Evolutionary conservation across 2,329 filamentous ascomycete genomes (phyloP).

Genomic region (Ceratocystis papillata): DNA sequence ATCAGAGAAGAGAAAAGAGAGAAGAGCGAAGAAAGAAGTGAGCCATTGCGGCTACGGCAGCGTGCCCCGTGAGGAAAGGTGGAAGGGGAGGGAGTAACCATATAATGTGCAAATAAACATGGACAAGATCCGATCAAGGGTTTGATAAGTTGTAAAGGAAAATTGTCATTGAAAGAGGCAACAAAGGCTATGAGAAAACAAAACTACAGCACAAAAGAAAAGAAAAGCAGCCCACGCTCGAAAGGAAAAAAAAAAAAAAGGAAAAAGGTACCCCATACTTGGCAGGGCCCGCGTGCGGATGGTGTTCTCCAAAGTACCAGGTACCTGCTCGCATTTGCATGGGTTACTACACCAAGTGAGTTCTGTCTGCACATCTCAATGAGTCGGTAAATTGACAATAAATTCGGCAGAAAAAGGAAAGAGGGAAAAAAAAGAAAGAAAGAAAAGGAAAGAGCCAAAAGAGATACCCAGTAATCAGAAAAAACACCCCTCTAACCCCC

Average conservation of each 20-base stretch:
- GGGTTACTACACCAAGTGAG: too few relatives aligned
- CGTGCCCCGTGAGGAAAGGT: neutral
- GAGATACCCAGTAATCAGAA: neutral
- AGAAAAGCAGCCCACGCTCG: too few relatives aligned
- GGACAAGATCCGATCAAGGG: neutral
- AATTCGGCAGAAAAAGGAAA: too few relatives aligned
- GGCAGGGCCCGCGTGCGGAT: neutral
- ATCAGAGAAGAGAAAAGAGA: neutral
- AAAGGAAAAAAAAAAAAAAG: neutral
- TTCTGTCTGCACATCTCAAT: too few relatives aligned
- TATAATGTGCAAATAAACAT: constrained; percentile 2
- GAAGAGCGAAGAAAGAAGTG: neutral
- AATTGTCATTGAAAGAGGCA: neutral
- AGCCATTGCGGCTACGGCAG: neutral
- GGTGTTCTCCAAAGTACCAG: neutral
- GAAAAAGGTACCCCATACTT: constrained; percentile 6
- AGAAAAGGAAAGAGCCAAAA: neutral
- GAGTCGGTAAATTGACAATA: too few relatives aligned
- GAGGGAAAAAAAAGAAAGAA: too few relatives aligned
- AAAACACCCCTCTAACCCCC: neutral
- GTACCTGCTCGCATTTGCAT: neutral
- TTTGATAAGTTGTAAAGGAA: constrained; percentile 8
- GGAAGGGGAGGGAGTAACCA: neutral
- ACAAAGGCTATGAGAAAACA: constrained; percentile 1
- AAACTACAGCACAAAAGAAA: neutral